Base-by-base conservation (phyloP, 2,329 filamentous ascomycete species). In the Pseudogymnoascus sp. region DNA sequence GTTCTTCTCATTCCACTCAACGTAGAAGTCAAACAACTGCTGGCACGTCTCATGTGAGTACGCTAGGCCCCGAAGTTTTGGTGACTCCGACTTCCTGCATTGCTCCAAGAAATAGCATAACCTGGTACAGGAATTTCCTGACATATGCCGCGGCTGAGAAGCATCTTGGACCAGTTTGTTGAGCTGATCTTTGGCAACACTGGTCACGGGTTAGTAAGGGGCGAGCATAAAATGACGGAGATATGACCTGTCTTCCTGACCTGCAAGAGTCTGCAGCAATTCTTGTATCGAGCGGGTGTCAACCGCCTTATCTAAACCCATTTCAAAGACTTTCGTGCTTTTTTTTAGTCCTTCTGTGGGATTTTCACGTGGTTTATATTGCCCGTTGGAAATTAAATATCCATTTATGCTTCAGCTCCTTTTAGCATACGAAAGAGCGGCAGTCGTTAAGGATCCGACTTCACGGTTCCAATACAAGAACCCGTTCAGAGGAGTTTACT, bases 1-100 rank as follows among this genome's bases (percentile, higher is more conserved):
- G 69, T 87, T 85, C 63, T 82, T 83, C 69, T 87, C 85, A 68
- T 86, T 86, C 84, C 85, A 87, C 68, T 87, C 84, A 61, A 87
- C 76, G 70, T 85, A 88, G 69, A 86, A 87, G 62, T 81, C 76
- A 73, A 87, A 86, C 24, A 88, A 74, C 61, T 76, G 75, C 61
- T 80, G 67, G 19, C 77, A 79, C 3, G 81, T 79, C 31, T 75
- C 70, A 65, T 77, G 72, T 10, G 79, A 80, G 65, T 84, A 86
- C 1, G 81, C 81, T 77, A 83, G 84, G 8, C 69, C 66, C 56
- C 71, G 75, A 33, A 86, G 70, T 3, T 67, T 63, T 26, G 73
- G 65, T 8, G 79, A 77, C 13, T 70, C 67, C 2, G 84, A 84
- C 67, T 79, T 82, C 66, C 78, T 80, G 61, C 82, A 82, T 65